Evolutionary conservation across 2,329 filamentous ascomycete species (phyloP).

Genomic region (Metarhizium humberi): DNA sequence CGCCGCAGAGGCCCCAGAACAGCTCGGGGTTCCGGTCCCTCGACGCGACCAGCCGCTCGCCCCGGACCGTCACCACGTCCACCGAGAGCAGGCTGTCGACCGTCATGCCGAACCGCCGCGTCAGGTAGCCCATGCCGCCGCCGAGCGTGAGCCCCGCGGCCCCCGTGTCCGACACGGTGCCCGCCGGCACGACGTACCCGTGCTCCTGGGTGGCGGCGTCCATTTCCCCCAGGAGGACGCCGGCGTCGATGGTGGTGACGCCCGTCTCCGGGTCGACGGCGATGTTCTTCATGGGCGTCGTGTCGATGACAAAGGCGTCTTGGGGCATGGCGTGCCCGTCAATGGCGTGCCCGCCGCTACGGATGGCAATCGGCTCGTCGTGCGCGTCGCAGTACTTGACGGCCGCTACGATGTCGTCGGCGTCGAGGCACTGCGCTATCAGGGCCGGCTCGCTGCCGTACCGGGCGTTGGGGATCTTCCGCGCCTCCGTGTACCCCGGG

Average conservation of each 20-base stretch:
- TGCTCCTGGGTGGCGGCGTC: not conserved
- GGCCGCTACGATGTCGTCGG: not conserved
- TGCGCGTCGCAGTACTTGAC: not conserved
- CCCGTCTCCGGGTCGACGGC: not conserved
- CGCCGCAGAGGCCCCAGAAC: constrained; percentile 4
- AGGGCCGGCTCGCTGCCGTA: not conserved
- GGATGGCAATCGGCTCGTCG: not conserved
- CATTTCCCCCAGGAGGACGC: not conserved
- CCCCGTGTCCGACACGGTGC: not conserved
- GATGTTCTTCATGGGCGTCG: not conserved
- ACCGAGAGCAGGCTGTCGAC: not conserved
- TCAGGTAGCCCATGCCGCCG: constrained; percentile 1
- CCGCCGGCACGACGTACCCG: not conserved
- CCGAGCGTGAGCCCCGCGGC: constrained; percentile 1
- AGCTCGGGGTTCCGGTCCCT: not conserved
- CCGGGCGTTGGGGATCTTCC: not conserved
- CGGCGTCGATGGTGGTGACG: not conserved
- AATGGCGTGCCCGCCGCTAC: constrained; percentile 1
- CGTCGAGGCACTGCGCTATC: not conserved
- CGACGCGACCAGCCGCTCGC: not conserved
- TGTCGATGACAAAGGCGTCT: constrained; percentile 1
- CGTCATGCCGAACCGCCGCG: not conserved
- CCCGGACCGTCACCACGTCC: not conserved
- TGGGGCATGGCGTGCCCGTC: constrained; percentile 1
- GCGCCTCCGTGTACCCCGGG: not conserved